Evolutionary conservation across 2,329 filamentous ascomycete genomes (phyloP).

Genomic region (Aspergillus sp.): DNA sequence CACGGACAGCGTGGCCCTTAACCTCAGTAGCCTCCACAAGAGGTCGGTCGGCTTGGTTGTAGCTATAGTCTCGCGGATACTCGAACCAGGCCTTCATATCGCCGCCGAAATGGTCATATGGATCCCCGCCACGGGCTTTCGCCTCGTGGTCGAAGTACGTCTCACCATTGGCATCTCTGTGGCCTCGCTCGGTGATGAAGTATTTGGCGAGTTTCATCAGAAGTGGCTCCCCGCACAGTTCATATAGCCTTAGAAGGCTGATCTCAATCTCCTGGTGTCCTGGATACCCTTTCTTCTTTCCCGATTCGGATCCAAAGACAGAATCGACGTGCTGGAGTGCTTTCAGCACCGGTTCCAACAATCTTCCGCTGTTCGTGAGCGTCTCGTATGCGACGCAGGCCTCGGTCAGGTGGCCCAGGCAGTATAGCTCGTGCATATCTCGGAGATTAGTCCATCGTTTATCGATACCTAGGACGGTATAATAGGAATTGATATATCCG

Average conservation of each 20-base stretch:
- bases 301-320: slow-evolving; percentile 52
- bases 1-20: slow-evolving; percentile 61
- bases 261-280: slow-evolving; percentile 60
- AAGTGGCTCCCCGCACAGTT: slow-evolving; percentile 38
- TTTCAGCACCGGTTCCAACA: slow-evolving; percentile 55
- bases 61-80: slow-evolving; percentile 5
- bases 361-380: slow-evolving; percentile 51
- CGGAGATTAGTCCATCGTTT: slow-evolving; percentile 59
- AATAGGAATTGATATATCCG: slow-evolving; percentile 65
- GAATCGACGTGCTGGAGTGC: slow-evolving; percentile 55
- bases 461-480: slow-evolving; percentile 57
- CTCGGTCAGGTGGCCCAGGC: slow-evolving; percentile 60
- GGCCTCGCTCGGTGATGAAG: slow-evolving; percentile 61
- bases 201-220: slow-evolving; percentile 45
- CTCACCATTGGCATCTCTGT: slow-evolving; percentile 48
- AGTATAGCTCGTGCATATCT: slow-evolving; percentile 62
- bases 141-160: slow-evolving; percentile 58
- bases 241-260: slow-evolving; percentile 48
- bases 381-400: slow-evolving; percentile 58
- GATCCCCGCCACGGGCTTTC: slow-evolving; percentile 42
- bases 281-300: slow-evolving; percentile 59
- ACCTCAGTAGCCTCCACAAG: slow-evolving; percentile 30
- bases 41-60: background rate
- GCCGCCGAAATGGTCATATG: slow-evolving; percentile 6
- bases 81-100: slow-evolving; percentile 11